Conservation (phyloP, 2,329 filamentous ascomycete genomes). For the Cladosporium sp. region DNA sequence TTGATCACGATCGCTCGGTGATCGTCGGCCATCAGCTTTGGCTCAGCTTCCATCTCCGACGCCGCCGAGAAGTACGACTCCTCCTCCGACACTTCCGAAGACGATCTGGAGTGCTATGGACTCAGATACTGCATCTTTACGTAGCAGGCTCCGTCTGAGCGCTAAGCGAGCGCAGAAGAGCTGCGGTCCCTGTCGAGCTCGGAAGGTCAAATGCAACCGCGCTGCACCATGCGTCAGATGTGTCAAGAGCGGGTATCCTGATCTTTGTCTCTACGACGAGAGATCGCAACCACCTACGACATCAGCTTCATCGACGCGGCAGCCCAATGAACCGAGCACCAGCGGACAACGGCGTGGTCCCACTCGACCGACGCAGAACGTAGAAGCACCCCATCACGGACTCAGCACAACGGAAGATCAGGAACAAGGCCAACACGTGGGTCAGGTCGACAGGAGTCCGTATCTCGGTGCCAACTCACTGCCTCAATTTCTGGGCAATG, state of each 20-base stretch:
- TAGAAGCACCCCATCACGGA: not conserved
- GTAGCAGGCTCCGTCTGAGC: not conserved
- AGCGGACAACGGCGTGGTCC: not conserved
- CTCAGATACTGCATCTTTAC: not conserved
- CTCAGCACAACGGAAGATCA: not conserved
- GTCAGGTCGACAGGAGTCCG: not conserved
- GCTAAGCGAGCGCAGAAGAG: not conserved
- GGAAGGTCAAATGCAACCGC: not conserved
- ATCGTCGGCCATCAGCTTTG: not conserved
- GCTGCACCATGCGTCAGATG: not conserved
- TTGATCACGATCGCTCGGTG: not conserved
- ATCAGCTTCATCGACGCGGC: not conserved
- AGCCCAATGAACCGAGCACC: not conserved
- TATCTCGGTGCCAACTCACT: not conserved
- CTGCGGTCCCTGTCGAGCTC: not conserved
- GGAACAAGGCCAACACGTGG: not conserved
- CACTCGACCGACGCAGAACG: not conserved
- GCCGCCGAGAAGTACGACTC: not conserved
- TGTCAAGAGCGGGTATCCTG: not conserved
- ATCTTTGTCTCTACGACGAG: not conserved
- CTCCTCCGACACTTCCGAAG: not conserved
- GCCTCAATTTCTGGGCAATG: not conserved
- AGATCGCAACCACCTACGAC: not conserved
- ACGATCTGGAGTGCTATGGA: not conserved
- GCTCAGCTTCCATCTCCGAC: not conserved